Base-by-base conservation (phyloP, 1,284 basidiomycete species). In the Sphagnurus paluster region DNA sequence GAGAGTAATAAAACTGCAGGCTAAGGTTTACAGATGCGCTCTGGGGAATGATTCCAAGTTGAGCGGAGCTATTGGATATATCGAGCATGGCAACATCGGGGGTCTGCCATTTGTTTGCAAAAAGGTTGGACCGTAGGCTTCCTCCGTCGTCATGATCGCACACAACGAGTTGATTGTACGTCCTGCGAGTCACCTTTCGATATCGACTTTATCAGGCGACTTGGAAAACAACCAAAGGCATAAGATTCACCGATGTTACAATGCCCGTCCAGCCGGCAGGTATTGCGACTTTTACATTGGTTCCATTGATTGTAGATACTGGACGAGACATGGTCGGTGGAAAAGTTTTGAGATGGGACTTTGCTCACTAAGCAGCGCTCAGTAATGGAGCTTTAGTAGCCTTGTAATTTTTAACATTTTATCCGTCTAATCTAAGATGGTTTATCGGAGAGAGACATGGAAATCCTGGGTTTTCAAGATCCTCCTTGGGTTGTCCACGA, bases 151-250 rank as follows among this genome's bases (percentile, higher is more conserved):
- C 21, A 26, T 42, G 44, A 2, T 42, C 43, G 40, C 49, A 49
- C 11, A 42, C 21, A 17, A 57, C 26, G 14, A 55, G 51, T 37
- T 57, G 49, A 39, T 55, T 49, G 36, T 57, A 50, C 13, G 40
- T 37, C 21, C 39, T 48, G 19, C 48, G 48, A 39, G 40, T 53
- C 20, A 53, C 41, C 55, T 54, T 14, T 23, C n/a, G 13, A 6
- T 26, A 42, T 39, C 30, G 17, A 5, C 5, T 25, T 28, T 17
- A 4, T 37, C 3, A 19, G 21, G 13, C 2, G 6, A 13, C 19
- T 17, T 9, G 30, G 23, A 3, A 9, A 21, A 13, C 9, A 16
- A 20, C n/a, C 9, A 42, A 20, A 20, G 23, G 19, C 20, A 20
- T 30, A 16, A 5, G 10, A 35, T 13, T 29, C 29, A 51, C 52